phyloP scores from a whole-genome alignment of 169 alveolate species.

The Eimeria praecox region DNA sequence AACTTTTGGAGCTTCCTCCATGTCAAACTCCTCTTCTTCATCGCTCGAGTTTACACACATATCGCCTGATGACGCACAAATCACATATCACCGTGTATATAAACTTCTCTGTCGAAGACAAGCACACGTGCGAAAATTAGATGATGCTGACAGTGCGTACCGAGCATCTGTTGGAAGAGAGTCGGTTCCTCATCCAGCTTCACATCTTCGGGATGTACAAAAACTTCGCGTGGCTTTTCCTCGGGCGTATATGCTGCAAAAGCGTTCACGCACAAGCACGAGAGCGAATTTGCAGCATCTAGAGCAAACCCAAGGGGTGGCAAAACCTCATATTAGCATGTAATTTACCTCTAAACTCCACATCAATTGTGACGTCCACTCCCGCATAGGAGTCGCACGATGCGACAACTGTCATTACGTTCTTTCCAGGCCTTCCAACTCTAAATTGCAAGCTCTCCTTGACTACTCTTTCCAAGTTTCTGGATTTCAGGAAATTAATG shows the following conservation, averaged over 20 bases:
- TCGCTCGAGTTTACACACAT: conserved; percentile 74
- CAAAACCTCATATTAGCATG: background rate
- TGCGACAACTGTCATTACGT: conserved; percentile 53
- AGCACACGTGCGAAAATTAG: background rate
- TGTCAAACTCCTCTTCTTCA: conserved; percentile 76
- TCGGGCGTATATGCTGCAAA: conserved; percentile 80
- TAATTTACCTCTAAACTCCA: conserved; percentile 78
- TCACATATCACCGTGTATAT: background rate
- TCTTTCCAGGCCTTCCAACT: conserved; percentile 80
- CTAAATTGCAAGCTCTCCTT: conserved; percentile 77
- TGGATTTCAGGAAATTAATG: conserved; percentile 62
- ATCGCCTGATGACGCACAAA: conserved; percentile 59
- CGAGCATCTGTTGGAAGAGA: conserved; percentile 84
- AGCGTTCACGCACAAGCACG: background rate
- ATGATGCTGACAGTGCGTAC: background rate
- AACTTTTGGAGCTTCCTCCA: conserved; percentile 72
- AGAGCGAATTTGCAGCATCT: background rate
- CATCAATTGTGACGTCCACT: conserved; percentile 61
- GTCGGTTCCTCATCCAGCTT: conserved; percentile 81
- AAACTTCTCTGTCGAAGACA: background rate
- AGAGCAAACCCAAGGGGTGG: background rate
- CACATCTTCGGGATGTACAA: conserved; percentile 81
- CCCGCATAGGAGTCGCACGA: conserved; percentile 83
- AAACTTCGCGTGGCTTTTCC: conserved; percentile 80
- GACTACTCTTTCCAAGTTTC: conserved; percentile 75